phyloP scores from a whole-genome alignment of 169 alveolate species.

The Plasmodium vinckei region DNA sequence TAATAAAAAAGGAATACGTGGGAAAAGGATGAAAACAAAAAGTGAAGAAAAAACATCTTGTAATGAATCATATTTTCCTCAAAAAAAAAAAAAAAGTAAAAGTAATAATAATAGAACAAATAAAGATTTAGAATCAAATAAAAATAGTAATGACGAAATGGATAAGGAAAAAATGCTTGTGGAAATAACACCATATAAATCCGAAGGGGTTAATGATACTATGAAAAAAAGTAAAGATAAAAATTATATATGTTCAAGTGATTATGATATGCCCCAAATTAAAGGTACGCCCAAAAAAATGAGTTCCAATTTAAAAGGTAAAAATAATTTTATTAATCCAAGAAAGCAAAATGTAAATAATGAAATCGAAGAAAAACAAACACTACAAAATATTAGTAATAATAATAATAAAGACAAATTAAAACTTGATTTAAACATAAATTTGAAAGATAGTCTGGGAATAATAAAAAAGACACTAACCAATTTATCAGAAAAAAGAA shows the following conservation, averaged over 20 bases:
- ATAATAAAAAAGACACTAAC: slow-evolving; percentile 29
- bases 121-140: no score
- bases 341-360: slow-evolving; percentile 47
- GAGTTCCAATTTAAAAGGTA: slow-evolving; percentile 8
- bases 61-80: no score
- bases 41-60: no score
- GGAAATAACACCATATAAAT: slow-evolving; percentile 3
- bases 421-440: slow-evolving; percentile 39
- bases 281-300: slow-evolving; percentile 13
- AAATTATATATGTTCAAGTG: background rate
- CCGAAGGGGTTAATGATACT: slow-evolving; percentile 38
- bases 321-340: slow-evolving; percentile 58
- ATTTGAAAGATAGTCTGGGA: slow-evolving; percentile 37
- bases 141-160: no score
- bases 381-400: background rate
- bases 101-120: no score
- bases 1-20: no score
- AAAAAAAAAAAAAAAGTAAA: no score
- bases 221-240: slow-evolving; percentile 9
- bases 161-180: no score
- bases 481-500: slow-evolving; percentile 29
- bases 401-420: slow-evolving; percentile 7
- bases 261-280: background rate
- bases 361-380: slow-evolving; percentile 1
- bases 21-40: no score